Base-by-base conservation (phyloP, 352 stramenopile genomes). In the Lagenidium giganteum region DNA sequence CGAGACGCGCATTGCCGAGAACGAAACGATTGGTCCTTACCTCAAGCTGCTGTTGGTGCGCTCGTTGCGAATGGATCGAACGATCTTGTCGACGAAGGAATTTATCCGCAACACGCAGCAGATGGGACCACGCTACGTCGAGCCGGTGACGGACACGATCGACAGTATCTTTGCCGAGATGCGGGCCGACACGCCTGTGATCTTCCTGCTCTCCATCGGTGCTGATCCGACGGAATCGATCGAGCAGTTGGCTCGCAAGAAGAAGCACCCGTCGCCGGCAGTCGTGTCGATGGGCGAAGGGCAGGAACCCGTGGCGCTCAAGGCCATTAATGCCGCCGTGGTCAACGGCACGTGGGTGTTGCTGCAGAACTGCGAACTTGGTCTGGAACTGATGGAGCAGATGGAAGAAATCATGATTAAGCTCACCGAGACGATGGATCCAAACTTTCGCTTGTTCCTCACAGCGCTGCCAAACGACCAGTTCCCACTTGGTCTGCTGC, bases 71-170 rank as follows among this genome's bases (percentile, higher is more conserved):
- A 96, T 99, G 78, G 96, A 99, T 70, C 89, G 96, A 21, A 98
- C 92, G 34, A 98, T 98, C 61, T 68, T 98, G 11, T 97, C 82
- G 44, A 97, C 93, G 25, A 98, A 98, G 51, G 93, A 98, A 54
- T 99, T 99, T 50, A 96, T 99, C 24, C 80, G 95, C 16, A 96
- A 96, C 58, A 98, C 88, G 7, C 86, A 95, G 47, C 84, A 98
- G 47, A 98, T 99, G 95, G 96, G 96, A 1, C 72, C 91, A 9
- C 70, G 83, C 5, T 99, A 98, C 54, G 95, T 99, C 4, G 95
- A 99, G 51, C 95, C 96, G 9, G 94, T 99, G n/a, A 99, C 96
- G 0, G 96, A 99, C 59, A 99, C 95, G 38, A 98, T 99, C 43
- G 95, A 99, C 61, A 97, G 83, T 54, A 98, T 98, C 52, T 99